Evolutionary conservation across 2,329 filamentous ascomycete species (phyloP).

Genomic region (Fusarium napiforme): DNA sequence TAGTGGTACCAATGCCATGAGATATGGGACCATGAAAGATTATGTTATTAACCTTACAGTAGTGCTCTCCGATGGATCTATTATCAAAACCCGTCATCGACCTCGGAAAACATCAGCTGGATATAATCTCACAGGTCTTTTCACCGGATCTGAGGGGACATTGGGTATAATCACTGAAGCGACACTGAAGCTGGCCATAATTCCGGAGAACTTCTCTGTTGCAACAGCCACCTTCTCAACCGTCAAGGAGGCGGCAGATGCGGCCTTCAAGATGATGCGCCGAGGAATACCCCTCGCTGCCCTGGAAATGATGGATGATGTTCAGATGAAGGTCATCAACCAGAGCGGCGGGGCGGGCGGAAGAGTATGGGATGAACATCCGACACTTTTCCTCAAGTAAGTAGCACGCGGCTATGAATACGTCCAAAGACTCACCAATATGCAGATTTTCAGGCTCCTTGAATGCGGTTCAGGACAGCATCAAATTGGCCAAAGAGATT

Average conservation of each 20-base stretch:
- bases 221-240: constrained; percentile 71
- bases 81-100: constrained; percentile 73
- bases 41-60: constrained; percentile 79
- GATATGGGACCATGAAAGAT: constrained; percentile 82
- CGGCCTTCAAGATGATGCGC: constrained; percentile 72
- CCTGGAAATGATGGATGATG: constrained; percentile 71
- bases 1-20: constrained; percentile 68
- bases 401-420: too few relatives aligned
- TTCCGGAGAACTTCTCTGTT: constrained; percentile 72
- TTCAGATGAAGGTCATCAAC: constrained; percentile 68
- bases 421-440: too few relatives aligned
- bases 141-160: constrained; percentile 77
- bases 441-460: too few relatives aligned
- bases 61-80: constrained; percentile 73
- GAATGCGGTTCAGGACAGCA: too few relatives aligned
- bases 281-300: constrained; percentile 74
- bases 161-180: constrained; percentile 77
- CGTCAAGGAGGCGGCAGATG: constrained; percentile 70
- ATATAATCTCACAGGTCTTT: constrained; percentile 76
- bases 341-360: constrained; percentile 57
- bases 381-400: too few relatives aligned
- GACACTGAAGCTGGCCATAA: constrained; percentile 73
- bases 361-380: constrained; percentile 63
- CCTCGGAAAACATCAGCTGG: constrained; percentile 77
- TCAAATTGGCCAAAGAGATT: too few relatives aligned